phyloP scores from a whole-genome alignment of 345 rosid species.

The Gossypium thurberi region DNA sequence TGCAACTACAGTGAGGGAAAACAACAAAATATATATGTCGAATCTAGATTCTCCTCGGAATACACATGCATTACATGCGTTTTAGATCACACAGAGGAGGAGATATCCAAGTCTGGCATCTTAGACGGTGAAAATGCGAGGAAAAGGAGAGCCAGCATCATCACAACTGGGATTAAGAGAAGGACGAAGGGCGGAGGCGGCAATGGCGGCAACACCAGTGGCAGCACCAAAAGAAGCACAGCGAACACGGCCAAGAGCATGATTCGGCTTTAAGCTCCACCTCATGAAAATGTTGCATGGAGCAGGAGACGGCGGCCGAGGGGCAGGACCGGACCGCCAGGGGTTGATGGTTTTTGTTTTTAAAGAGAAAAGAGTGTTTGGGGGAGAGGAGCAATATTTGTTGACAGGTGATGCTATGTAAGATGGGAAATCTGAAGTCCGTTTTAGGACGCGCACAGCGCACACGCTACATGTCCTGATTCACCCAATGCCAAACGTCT shows the following conservation, averaged over 20 bases:
- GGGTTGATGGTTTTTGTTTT: neutral
- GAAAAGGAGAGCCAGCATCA: constrained; percentile 8
- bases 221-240: constrained; percentile 9
- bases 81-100: neutral
- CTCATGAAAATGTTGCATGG: neutral
- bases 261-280: neutral
- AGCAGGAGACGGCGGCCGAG: neutral
- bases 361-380: too few relatives aligned
- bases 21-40: neutral
- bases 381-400: neutral
- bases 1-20: neutral
- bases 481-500: constrained; percentile 11
- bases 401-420: neutral
- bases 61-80: neutral
- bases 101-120: neutral
- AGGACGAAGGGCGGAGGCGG: constrained; percentile 5
- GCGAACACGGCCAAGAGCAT: neutral
- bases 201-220: constrained; percentile 13
- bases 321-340: neutral
- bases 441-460: neutral
- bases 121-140: constrained; percentile 1
- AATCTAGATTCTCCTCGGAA: neutral
- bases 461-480: constrained; percentile 5
- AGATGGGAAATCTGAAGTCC: neutral
- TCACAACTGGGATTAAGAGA: neutral